Percentiles rank a stretch among this genome's conserved stretches.
Conservation (phyloP, 225 moss, liverwort and hornwort species). For the Polytrichum formosum region DNA sequence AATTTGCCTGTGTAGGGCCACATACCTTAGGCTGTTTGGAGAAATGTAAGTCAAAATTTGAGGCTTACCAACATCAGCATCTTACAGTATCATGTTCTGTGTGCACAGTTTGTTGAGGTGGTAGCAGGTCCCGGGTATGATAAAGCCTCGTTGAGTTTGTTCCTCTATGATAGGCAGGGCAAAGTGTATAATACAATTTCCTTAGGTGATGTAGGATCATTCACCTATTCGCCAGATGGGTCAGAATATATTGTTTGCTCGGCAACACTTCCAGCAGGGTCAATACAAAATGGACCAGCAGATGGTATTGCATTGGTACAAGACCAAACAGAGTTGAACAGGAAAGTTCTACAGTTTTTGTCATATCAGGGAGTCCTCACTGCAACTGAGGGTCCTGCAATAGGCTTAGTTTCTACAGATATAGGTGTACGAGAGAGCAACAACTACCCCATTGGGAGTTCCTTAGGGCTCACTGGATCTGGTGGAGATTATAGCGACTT, state of each 20-base stretch:
- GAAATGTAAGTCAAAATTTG: no score
- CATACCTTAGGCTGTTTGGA: no score
- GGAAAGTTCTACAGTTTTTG: constrained; percentile 35
- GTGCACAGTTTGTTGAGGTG: constrained; percentile 53
- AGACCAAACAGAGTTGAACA: constrained; percentile 3
- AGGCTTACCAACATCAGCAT: not conserved
- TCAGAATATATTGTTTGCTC: constrained; percentile 24
- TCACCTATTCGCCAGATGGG: constrained; percentile 18
- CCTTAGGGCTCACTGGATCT: constrained; percentile 40
- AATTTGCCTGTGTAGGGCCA: no score
- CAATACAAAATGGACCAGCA: constrained; percentile 41
- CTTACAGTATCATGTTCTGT: constrained; percentile 5
- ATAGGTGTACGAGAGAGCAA: constrained; percentile 27
- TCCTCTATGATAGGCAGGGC: constrained; percentile 34
- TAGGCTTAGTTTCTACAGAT: constrained; percentile 26
- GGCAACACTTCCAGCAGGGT: constrained; percentile 28
- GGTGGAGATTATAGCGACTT: constrained; percentile 30
- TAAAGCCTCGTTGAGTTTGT: constrained; percentile 26
- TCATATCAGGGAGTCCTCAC: constrained; percentile 39
- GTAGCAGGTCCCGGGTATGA: constrained; percentile 24
- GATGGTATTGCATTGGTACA: constrained; percentile 52
- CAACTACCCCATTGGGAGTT: constrained; percentile 26
- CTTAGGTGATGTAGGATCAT: constrained; percentile 22
- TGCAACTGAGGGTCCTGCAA: constrained; percentile 46
- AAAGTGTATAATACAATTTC: constrained; percentile 26